phyloP scores from a whole-genome alignment of 768 basidiomycete genomes.

The Mycena galericulata region DNA sequence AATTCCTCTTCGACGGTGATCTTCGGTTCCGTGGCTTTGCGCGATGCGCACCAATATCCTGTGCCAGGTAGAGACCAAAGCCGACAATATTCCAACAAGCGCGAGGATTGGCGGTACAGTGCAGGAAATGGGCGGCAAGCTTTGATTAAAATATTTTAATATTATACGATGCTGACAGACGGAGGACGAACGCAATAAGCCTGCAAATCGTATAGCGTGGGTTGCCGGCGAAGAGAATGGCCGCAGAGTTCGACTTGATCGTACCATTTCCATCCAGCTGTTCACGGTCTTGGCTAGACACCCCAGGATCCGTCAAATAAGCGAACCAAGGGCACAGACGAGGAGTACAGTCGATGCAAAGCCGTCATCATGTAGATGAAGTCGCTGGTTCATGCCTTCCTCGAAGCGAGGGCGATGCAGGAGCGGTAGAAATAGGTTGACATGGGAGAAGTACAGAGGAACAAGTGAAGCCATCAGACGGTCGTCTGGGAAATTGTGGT shows the following conservation, averaged over 20 bases:
- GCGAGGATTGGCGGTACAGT: not conserved
- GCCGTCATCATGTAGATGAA: conserved; percentile 48
- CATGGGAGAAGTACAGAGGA: not conserved
- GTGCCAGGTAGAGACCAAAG: not conserved
- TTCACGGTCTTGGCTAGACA: too few relatives aligned
- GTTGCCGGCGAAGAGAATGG: not conserved
- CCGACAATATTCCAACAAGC: not conserved
- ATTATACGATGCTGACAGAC: not conserved
- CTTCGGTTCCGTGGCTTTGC: not conserved
- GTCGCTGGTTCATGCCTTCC: not conserved
- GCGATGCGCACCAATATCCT: not conserved
- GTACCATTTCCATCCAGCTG: not conserved
- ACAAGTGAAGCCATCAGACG: not conserved
- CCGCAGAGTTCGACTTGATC: conserved; percentile 7
- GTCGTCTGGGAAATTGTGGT: not conserved
- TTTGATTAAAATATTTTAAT: not conserved
- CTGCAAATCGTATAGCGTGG: conserved; percentile 10
- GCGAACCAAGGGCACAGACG: conserved; percentile 62
- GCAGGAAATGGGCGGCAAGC: not conserved
- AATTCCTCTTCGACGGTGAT: not conserved
- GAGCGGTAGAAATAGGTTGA: not conserved
- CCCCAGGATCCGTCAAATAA: not conserved
- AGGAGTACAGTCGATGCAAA: conserved; percentile 61
- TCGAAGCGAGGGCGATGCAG: not conserved
- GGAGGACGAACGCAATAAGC: conserved; percentile 21